phyloP scores from a whole-genome alignment of 768 basidiomycete genomes.

The Rhizopogon sp. region DNA sequence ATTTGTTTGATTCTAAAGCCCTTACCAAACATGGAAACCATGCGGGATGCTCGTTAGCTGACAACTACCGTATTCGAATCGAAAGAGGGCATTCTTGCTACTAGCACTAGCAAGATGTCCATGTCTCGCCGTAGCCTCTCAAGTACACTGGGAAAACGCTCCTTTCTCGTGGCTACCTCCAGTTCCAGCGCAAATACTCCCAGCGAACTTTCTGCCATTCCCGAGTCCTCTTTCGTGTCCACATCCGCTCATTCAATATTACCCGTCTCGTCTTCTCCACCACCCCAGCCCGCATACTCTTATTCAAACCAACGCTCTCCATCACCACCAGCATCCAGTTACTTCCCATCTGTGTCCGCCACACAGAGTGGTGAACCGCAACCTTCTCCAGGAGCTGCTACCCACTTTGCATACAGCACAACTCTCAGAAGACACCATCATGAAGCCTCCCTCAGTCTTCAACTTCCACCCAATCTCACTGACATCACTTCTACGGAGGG shows the following conservation, averaged over 20 bases:
- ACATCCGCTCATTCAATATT: constrained; percentile 17
- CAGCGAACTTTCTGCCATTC: constrained; percentile 12
- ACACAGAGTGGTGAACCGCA: constrained; percentile 44
- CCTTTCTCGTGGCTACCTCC: constrained; percentile 7
- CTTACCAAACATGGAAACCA: no score
- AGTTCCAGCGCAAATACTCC: constrained; percentile 1
- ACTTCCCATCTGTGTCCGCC: constrained; percentile 60
- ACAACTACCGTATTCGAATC: no score
- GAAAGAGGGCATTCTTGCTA: not conserved
- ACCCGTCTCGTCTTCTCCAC: constrained; percentile 9
- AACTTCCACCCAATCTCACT: constrained; percentile 37
- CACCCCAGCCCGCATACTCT: not conserved
- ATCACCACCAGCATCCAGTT: constrained; percentile 79
- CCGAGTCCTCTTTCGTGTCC: constrained; percentile 15
- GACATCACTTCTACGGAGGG: constrained; percentile 32
- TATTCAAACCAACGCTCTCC: constrained; percentile 26
- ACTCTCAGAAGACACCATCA: constrained; percentile 65
- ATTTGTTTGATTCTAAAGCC: no score
- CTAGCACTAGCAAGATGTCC: constrained; percentile 16
- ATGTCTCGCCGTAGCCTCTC: constrained; percentile 20
- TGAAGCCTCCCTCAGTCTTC: constrained; percentile 42
- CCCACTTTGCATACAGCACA: constrained; percentile 82
- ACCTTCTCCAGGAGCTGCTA: constrained; percentile 57
- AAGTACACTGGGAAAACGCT: constrained; percentile 14
- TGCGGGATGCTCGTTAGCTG: no score